phyloP scores from a whole-genome alignment of 306 rosid species.

The peach (Prunus persica) region DNA sequence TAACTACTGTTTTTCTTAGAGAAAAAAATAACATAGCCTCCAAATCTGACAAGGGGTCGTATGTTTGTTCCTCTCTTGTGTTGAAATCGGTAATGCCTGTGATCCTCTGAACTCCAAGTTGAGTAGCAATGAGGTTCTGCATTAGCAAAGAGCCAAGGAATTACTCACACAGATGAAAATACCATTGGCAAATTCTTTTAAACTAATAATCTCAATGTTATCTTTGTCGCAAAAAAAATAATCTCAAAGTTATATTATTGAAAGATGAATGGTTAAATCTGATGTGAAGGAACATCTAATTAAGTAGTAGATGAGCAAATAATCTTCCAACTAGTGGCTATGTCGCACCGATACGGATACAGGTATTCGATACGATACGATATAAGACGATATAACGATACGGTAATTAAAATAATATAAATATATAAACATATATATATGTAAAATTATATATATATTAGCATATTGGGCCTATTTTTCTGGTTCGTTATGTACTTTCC shows the following conservation, averaged over 20 bases:
- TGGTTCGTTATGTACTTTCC: slow-evolving; percentile 26
- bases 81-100: slow-evolving; percentile 73
- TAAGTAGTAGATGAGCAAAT: not conserved
- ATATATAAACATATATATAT: too few species aligned
- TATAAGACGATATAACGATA: too few species aligned
- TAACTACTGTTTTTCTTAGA: not conserved
- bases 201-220: not conserved
- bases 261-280: not conserved
- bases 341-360: too few species aligned
- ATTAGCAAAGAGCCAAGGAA: slow-evolving; percentile 53
- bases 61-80: slow-evolving; percentile 60
- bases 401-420: too few species aligned
- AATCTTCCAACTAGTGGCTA: too few species aligned
- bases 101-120: slow-evolving; percentile 92
- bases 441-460: too few species aligned
- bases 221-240: too few species aligned
- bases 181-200: not conserved
- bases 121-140: slow-evolving; percentile 17
- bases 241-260: not conserved
- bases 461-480: too few species aligned
- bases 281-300: not conserved
- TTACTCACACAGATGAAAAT: not conserved
- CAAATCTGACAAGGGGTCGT: slow-evolving; percentile 76
- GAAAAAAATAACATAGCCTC: slow-evolving; percentile 48
- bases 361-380: too few species aligned